phyloP scores from a whole-genome alignment of 1,284 basidiomycete genomes.

The Puccinia sorghi region DNA sequence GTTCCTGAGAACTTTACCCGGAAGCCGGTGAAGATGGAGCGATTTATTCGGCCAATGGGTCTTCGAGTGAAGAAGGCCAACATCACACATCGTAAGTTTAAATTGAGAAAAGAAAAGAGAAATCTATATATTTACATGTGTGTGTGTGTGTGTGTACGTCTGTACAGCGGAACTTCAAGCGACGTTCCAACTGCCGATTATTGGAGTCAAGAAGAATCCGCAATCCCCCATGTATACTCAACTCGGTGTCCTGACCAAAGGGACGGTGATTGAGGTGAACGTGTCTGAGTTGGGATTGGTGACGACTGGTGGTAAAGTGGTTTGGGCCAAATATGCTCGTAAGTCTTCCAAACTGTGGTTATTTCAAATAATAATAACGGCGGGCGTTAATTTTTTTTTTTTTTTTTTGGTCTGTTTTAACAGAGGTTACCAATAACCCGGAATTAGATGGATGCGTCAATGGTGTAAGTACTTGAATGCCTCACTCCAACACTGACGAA shows the following conservation, averaged over 20 bases:
- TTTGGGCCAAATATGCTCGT: conserved; percentile 63
- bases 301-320: conserved; percentile 92
- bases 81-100: conserved; percentile 86
- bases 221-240: conserved; percentile 83
- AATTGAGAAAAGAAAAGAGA: neutral
- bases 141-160: neutral
- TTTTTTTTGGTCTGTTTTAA: neutral
- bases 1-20: conserved; percentile 82
- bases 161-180: conserved; percentile 88
- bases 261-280: conserved; percentile 97
- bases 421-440: conserved; percentile 48
- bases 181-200: conserved; percentile 96
- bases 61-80: conserved; percentile 97
- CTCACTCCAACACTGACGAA: neutral
- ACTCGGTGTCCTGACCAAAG: conserved; percentile 95
- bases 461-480: conserved; percentile 64
- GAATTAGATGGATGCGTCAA: conserved; percentile 97
- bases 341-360: no score
- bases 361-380: no score
- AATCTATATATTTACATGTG: neutral
- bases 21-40: conserved; percentile 98
- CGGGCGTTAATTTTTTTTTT: no score
- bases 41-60: conserved; percentile 96
- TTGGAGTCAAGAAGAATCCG: conserved; percentile 99
- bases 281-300: conserved; percentile 96